Percentiles rank a stretch among this genome's conserved stretches.
phyloP scores from a whole-genome alignment of 768 basidiomycete species.

The Suillus ampliporus region DNA sequence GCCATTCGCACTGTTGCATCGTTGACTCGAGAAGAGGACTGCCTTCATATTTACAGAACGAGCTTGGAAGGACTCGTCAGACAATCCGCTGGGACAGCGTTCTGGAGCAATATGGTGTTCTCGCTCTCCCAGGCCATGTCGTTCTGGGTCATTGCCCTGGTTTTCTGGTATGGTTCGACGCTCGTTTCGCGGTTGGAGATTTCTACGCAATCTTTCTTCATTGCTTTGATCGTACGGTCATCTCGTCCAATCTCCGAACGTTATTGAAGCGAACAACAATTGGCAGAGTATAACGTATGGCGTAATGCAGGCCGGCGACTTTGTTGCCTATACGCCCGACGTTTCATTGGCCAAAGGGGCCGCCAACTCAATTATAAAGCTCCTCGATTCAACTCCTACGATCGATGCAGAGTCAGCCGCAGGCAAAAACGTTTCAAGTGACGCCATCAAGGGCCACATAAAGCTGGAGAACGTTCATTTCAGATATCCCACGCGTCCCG shows the following conservation, averaged over 20 bases:
- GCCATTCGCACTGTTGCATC: slow-evolving; percentile 91
- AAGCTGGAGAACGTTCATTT: slow-evolving; percentile 84
- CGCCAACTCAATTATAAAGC: slow-evolving; percentile 71
- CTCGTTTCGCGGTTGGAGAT: slow-evolving; percentile 63
- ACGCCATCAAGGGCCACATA: slow-evolving; percentile 67
- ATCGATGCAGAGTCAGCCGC: slow-evolving; percentile 80
- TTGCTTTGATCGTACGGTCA: slow-evolving; percentile 72
- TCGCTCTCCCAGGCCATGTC: slow-evolving; percentile 73
- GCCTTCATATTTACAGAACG: slow-evolving; percentile 63
- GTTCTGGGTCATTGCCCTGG: slow-evolving; percentile 84
- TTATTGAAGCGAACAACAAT: background rate
- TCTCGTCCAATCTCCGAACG: background rate
- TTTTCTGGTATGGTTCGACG: slow-evolving; percentile 77
- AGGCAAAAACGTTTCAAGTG: slow-evolving; percentile 56
- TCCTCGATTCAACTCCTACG: slow-evolving; percentile 75
- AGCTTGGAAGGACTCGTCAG: slow-evolving; percentile 75
- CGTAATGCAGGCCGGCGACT: slow-evolving; percentile 85
- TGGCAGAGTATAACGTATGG: slow-evolving; percentile 72
- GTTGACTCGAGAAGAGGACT: slow-evolving; percentile 86
- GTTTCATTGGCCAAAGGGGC: slow-evolving; percentile 84
- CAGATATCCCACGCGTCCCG: slow-evolving; percentile 88
- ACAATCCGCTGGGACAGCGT: slow-evolving; percentile 63
- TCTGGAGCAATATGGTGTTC: slow-evolving; percentile 71
- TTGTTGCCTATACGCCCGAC: slow-evolving; percentile 87
- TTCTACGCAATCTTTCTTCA: slow-evolving; percentile 73